Evolutionary conservation across 495 filamentous ascomycete species (phyloP).

Genomic region (Barbatosphaeria neglecta): DNA sequence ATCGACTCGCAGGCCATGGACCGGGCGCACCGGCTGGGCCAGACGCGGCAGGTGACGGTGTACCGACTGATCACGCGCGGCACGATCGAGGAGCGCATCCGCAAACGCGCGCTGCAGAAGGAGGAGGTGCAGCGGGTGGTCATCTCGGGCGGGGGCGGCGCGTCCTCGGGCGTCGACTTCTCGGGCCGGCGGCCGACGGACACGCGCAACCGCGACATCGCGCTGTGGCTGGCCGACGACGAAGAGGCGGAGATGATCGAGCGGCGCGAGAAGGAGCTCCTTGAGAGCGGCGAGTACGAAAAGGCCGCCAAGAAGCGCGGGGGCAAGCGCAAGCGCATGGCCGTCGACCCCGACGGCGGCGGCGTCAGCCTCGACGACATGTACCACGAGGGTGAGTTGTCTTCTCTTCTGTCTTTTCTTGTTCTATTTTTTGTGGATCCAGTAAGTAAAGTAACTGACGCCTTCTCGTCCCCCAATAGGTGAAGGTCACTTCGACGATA

Average conservation of each 20-base stretch:
- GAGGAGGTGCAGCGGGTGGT: slow-evolving; percentile 98
- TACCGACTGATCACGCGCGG: slow-evolving; percentile 95
- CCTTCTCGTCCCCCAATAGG: slow-evolving; percentile 41
- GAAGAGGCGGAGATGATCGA: slow-evolving; percentile 88
- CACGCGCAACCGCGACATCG: slow-evolving; percentile 90
- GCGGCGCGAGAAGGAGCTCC: slow-evolving; percentile 71
- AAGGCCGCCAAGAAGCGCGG: slow-evolving; percentile 60
- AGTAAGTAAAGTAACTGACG: slow-evolving; percentile 5
- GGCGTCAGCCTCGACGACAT: slow-evolving; percentile 83
- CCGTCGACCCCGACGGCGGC: slow-evolving; percentile 13
- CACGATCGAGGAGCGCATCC: slow-evolving; percentile 97
- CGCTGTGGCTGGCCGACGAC: slow-evolving; percentile 92
- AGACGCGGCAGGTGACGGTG: slow-evolving; percentile 91
- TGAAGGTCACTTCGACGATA: slow-evolving; percentile 90
- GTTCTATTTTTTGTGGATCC: background rate
- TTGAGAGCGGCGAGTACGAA: slow-evolving; percentile 47
- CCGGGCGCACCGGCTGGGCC: slow-evolving; percentile 92
- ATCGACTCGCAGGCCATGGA: slow-evolving; percentile 99
- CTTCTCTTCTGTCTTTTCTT: background rate
- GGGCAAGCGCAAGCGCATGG: slow-evolving; percentile 32
- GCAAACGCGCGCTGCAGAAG: slow-evolving; percentile 94
- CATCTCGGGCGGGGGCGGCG: slow-evolving; percentile 76
- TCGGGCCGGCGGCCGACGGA: slow-evolving; percentile 73
- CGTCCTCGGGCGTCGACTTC: slow-evolving; percentile 63
- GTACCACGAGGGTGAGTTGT: slow-evolving; percentile 96